Conservation (phyloP, 1,139 yeast genomes). For the Suhomyces kunorum region DNA sequence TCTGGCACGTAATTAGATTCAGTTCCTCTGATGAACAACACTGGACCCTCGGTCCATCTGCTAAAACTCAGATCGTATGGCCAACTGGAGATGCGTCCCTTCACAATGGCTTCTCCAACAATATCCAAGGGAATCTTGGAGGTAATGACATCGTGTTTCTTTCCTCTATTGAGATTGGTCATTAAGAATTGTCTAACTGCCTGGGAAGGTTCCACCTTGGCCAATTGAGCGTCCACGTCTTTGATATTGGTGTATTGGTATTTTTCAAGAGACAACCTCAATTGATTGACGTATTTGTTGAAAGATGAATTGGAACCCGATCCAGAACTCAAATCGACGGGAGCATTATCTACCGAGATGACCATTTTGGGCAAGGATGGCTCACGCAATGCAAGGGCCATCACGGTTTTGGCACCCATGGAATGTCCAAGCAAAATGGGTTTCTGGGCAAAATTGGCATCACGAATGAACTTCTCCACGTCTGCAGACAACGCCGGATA, state of each 20-base stretch:
- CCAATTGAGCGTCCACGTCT: conserved; percentile 69
- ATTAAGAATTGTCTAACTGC: conserved; percentile 77
- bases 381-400: conserved; percentile 76
- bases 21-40: conserved; percentile 78
- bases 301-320: conserved; percentile 56
- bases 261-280: conserved; percentile 54
- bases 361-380: conserved; percentile 66
- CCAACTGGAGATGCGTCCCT: conserved; percentile 72
- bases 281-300: conserved; percentile 63
- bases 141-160: conserved; percentile 36
- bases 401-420: conserved; percentile 95
- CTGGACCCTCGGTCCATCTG: conserved; percentile 65
- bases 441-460: conserved; percentile 39
- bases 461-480: conserved; percentile 66
- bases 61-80: conserved; percentile 60
- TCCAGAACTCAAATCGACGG: conserved; percentile 54
- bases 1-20: conserved; percentile 82
- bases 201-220: conserved; percentile 58
- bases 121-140: conserved; percentile 72
- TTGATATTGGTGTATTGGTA: conserved; percentile 50
- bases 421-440: conserved; percentile 88
- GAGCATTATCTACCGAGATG: conserved; percentile 88
- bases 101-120: conserved; percentile 62
- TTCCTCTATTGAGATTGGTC: conserved; percentile 61
- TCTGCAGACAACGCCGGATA: conserved; percentile 85